Evolutionary conservation across 441 rosid species (phyloP), one percentile per base, ranked within the genome.

Genomic region (Sinapis alba): DNA sequence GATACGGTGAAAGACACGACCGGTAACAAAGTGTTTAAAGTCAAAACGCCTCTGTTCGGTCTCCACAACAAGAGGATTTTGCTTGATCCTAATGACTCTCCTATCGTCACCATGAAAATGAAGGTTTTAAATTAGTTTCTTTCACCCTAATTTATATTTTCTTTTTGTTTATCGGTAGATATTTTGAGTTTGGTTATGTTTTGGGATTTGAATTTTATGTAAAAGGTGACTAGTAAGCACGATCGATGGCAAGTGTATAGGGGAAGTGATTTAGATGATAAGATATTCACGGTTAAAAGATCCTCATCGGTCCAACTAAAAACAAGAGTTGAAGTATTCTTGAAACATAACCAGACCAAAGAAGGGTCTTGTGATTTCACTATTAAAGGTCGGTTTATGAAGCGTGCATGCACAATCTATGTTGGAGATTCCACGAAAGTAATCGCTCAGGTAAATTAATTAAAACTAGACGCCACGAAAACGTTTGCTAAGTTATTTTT

Each of bases 191-290:
- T 71, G 28, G 19, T 70, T 64, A 24, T 64, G 53, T 11, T 7
- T 58, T 65, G 32, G 63, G 57, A 24, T 71, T 63, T 64, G 56
- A 71, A 63, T 28, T 47, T 47, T 51, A 5, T 54, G 15, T 34
- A 13, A 53, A 67, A 78, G 81, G 78, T 78, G 71, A 68, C 78
- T 34, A 78, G 81, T 63, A 78, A 78, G 69, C 81, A 78, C 54
- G 81, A 78, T 56, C 77, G 81, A 68, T 78, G 81, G 81, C 78
- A 72, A 78, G 81, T 78, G 63, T 78, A 72, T 68, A 78, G 78
- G 68, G 81, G 81, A 43, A 73, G 50, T 62, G 62, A 68, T 72
- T 61, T 68, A 41, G 81, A 72, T 28, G 53, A 78, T 68, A 72
- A 72, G 60, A 78, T 78, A 21, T 78, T 78, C 70, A 78, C 81